Evolutionary conservation across 140 eudicot genomes (phyloP), one percentile per base, ranked within the genome.

Genomic region (Bidens hawaiensis): DNA sequence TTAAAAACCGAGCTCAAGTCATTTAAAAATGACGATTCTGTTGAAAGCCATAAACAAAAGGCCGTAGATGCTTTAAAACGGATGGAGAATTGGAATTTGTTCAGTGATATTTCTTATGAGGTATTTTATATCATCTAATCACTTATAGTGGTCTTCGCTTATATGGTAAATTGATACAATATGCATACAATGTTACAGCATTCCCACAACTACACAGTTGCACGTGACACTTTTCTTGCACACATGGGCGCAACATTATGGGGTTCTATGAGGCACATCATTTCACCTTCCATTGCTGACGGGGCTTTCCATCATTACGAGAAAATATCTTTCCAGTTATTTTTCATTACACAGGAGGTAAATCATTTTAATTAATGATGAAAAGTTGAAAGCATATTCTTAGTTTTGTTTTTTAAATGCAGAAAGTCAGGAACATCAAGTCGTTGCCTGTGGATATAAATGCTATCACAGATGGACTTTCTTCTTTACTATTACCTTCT

Each of bases 1-100:
- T 76, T 91, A 76, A 84, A 78, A 76, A 60, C 79, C 9, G 98
- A 91, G 76, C 96, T 91, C 30, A 79, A 84, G 80, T 70, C 95
- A 18, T 75, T 84, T 71, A 95, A 85, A 75, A 91, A 79, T 33
- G 95, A 85, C 23, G 96, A 85, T 13, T 56, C 78, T 60, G 95
- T 80, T 72, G 98, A 87, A 78, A 74, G 69, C 63, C 95, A 84
- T 74, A 84, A 69, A 66, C 75, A 47, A 70, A 91, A 87, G 74
- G 96, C 98, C 34, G 46, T 87, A 25, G 96, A 91, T 76, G 98
- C 98, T 55, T 75, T 91, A 69, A 84, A 78, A 73, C 79, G 98
- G 62, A 91, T 91, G 98, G 98, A 91, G 67, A 87, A 64, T 77
- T 91, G 98, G 98, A 91, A 91, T 75, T 73, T 91, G 82, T 91